Evolutionary conservation across 2,329 filamentous ascomycete species (phyloP), one percentile per base, ranked within the genome.

Genomic region (Aspergillus chevalieri): DNA sequence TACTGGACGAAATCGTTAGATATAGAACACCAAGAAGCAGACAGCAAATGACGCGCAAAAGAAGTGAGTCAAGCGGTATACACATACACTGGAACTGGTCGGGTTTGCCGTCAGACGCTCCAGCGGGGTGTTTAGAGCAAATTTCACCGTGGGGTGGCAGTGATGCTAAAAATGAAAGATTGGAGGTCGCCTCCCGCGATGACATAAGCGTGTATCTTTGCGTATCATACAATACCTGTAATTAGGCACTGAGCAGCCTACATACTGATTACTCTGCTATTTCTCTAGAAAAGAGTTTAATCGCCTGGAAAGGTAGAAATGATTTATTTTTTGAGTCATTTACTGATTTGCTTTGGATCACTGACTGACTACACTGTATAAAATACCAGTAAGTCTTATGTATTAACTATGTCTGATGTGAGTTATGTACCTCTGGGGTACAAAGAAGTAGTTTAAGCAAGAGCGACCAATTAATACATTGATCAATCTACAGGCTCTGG

Each of bases 121-220:
- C 55, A 60, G 57, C 62, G 58, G 57, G 57, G 57, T 59, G 57
- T 55, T 47, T 56, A 48, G 19, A 63, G 59, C 58, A 66, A 67
- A 64, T 60, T 64, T 66, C 62, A 64, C 59, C 59, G 63, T 66
- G 64, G 64, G 61, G 64, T 59, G 54, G 59, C 52, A 26, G 42
- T 17, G 38, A 43, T 21, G 44, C 9, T 41, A 19, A 46, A 24
- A 47, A 53, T 43, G 47, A 47, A 49, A 51, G 44, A 50, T 51
- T 49, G 42, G 47, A 28, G 24, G 49, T 50, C 56, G 57, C 52
- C 52, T 59, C 50, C 50, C 54, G 55, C 48, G 63, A 60, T 65
- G 63, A 65, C 57, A 62, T 66, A 66, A 66, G 57, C 62, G 38
- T 9, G 42, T 28, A 30, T 44, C 3, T 15, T 15, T 44, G 22